These are phyloP conservation scores for Epichloe amarillans DNA, from an alignment of 2,329 filamentous ascomycete genomes.

Conservation along the genomic window DNA sequence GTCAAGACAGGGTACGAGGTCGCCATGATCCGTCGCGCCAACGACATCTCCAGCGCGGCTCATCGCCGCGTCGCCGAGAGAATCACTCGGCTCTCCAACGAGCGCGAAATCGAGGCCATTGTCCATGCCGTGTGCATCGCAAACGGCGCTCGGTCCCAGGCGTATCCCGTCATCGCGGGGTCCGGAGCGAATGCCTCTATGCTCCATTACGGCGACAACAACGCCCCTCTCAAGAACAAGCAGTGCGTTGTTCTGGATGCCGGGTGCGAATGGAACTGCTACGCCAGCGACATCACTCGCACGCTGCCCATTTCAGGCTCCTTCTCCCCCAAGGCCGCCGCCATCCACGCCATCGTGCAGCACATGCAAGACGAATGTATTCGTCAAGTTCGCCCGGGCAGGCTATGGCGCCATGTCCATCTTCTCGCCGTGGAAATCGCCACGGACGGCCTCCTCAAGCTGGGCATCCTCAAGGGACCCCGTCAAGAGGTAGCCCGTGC, in stretches of 20 bases:
- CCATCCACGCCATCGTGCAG: slow-evolving; percentile 66
- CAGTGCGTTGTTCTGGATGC: slow-evolving; percentile 77
- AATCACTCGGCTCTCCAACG: slow-evolving; percentile 52
- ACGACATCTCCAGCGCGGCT: slow-evolving; percentile 62
- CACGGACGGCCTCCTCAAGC: slow-evolving; percentile 51
- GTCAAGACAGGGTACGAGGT: slow-evolving; percentile 82
- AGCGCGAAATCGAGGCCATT: slow-evolving; percentile 70
- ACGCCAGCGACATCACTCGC: slow-evolving; percentile 82
- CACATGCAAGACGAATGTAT: slow-evolving; percentile 72
- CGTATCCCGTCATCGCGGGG: slow-evolving; percentile 82
- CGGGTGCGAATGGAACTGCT: slow-evolving; percentile 71
- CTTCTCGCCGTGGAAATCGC: slow-evolving; percentile 60
- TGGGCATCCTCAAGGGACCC: slow-evolving; percentile 60
- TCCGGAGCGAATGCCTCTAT: slow-evolving; percentile 72
- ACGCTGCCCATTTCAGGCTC: slow-evolving; percentile 64
- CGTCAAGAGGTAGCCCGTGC: slow-evolving; percentile 38
- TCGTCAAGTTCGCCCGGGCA: slow-evolving; percentile 51
- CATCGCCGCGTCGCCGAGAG: slow-evolving; percentile 59
- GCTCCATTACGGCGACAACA: slow-evolving; percentile 75
- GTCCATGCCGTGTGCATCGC: slow-evolving; percentile 63
- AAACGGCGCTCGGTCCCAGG: slow-evolving; percentile 60
- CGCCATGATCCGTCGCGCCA: slow-evolving; percentile 66
- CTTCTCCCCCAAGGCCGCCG: slow-evolving; percentile 55
- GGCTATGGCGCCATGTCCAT: slow-evolving; percentile 59
- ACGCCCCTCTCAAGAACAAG: slow-evolving; percentile 54